These are phyloP conservation scores for Gracilariopsis chorda DNA, from an alignment of 23 red algal genomes.

Conservation along the genomic window DNA sequence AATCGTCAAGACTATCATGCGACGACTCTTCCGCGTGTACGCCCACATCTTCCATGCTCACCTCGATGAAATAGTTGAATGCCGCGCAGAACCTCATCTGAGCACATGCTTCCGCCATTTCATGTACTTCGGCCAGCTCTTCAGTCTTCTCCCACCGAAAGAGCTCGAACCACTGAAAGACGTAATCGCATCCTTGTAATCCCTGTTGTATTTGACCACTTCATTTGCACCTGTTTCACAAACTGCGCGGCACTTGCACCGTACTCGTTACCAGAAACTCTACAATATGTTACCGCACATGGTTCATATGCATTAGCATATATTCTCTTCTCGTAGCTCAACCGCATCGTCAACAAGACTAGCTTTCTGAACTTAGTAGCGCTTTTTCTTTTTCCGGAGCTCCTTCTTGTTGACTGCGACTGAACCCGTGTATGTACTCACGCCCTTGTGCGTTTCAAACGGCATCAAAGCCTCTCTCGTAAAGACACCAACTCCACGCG, in stretches of 20 bases:
- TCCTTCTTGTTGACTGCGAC: conserved; percentile 46
- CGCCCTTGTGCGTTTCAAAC: conserved; percentile 71
- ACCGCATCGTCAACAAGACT: no score
- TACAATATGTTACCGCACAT: no score
- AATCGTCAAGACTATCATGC: conserved; percentile 87
- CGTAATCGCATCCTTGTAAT: conserved; percentile 64
- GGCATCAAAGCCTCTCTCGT: conserved; percentile 90
- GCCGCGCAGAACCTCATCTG: conserved; percentile 85
- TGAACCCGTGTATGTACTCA: conserved; percentile 71
- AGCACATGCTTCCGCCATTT: conserved; percentile 97
- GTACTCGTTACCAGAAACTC: no score
- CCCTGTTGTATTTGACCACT: neutral
- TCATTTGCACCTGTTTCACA: no score
- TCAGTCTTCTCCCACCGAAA: conserved; percentile 77
- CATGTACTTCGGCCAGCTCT: conserved; percentile 88
- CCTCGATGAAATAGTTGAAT: conserved; percentile 85
- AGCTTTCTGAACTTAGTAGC: neutral
- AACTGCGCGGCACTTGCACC: no score
- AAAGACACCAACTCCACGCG: conserved; percentile 82
- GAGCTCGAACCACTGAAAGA: conserved; percentile 96
- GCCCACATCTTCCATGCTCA: conserved; percentile 97
- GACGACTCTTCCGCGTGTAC: conserved; percentile 90
- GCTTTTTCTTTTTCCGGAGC: conserved; percentile 28
- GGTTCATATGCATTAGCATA: no score
- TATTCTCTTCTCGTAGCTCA: no score